Evolutionary conservation across 768 basidiomycete species (phyloP).

Genomic region (Epithele typhae): DNA sequence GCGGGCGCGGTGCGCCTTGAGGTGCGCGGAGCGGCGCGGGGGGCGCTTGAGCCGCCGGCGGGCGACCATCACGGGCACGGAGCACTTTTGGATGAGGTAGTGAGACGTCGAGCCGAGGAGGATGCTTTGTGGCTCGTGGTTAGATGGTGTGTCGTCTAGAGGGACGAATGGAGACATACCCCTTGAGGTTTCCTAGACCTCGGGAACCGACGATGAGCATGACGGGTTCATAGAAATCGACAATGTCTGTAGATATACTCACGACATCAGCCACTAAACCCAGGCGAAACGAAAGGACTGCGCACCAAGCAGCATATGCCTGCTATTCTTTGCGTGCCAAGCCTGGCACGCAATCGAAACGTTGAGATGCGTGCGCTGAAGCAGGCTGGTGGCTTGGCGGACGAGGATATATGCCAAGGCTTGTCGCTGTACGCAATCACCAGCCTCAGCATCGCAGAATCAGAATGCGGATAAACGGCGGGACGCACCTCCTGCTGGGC

Average conservation of each 20-base stretch:
- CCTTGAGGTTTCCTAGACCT: constrained; percentile 82
- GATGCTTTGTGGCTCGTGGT: constrained; percentile 48
- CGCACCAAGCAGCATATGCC: constrained; percentile 81
- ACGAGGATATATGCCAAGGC: constrained; percentile 82
- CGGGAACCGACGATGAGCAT: constrained; percentile 97
- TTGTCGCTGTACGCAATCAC: constrained; percentile 58
- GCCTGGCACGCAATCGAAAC: constrained; percentile 90
- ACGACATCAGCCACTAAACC: too few relatives aligned
- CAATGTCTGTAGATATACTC: constrained; percentile 61
- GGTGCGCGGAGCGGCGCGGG: constrained; percentile 73
- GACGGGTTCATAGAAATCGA: constrained; percentile 81
- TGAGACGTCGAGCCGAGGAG: constrained; percentile 93
- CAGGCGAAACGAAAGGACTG: background rate
- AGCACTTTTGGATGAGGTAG: constrained; percentile 91
- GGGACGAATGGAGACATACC: constrained; percentile 42
- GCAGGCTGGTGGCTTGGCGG: constrained; percentile 82
- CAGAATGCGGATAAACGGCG: background rate
- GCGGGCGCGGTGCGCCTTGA: constrained; percentile 74
- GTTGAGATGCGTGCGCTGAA: constrained; percentile 88
- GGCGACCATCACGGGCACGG: constrained; percentile 96
- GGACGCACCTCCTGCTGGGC: constrained; percentile 84
- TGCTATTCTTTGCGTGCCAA: constrained; percentile 93
- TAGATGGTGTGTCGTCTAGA: background rate
- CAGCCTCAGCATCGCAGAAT: background rate
- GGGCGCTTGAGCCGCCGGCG: constrained; percentile 88